Base-by-base conservation (phyloP, 2,329 filamentous ascomycete species). In the Graphilbum ipis-grandicollis region DNA sequence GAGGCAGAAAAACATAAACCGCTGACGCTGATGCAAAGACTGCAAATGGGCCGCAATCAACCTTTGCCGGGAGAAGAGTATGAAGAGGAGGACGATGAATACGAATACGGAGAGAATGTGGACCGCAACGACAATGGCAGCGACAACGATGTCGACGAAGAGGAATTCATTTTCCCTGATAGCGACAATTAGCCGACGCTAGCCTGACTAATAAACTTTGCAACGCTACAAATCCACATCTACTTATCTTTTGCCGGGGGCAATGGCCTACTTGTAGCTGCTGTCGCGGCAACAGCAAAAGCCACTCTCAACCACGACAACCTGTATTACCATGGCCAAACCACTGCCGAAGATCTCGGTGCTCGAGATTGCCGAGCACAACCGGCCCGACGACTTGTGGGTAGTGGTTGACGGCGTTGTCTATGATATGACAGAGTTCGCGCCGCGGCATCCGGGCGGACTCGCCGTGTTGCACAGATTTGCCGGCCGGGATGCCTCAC, bases 371-470 rank as follows among this genome's bases (percentile, higher is more conserved):
- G 58, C 53, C 12, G 52, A 52, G 37, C 69, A 75, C 47, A 66
- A 59, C 38, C 58, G 50, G 12, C 46, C 56, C 25, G 47, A 60
- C 36, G 53, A 74, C 44, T 65, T 68, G 47, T 83, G 78, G 78
- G 68, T 81, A 40, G 74, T 79, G 15, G 66, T 82, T 18, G 68
- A 80, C 50, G 66, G 67, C 33, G 66, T 68, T 46, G 73, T 81
- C 21, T 82, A 76, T 63, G 74, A 83, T 50, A 57, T 83, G 34
- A 77, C 75, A 3, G 65, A 71, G 2, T 82, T 82, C 46, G 59
- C 76, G 14, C 45, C 50, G 19, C 46, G 52, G 30, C 56, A 59
- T 29, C 56, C 56, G 1, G 57, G 57, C 9, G 57, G 57, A 2
- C 44, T 50, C 5, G 47, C 41, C 54, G 55, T 69, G 45, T 57